phyloP scores from a whole-genome alignment of 352 stramenopile genomes.

The Phytophthora citrophthora region DNA sequence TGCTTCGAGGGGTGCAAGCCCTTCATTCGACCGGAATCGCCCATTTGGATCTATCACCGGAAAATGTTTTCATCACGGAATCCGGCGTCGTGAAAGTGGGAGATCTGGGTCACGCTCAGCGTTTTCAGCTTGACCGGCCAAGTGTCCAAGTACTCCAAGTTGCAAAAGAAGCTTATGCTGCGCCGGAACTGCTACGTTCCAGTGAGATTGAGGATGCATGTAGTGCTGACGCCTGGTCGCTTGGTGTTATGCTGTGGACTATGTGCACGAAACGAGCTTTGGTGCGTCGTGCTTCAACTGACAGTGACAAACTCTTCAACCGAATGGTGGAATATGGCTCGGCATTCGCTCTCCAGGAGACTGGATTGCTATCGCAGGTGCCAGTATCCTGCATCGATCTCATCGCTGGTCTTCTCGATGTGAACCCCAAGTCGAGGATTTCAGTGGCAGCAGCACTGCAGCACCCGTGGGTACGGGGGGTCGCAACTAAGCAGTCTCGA shows the following conservation, averaged over 20 bases:
- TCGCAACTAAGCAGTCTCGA: slow-evolving; percentile 18
- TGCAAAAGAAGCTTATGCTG: slow-evolving; percentile 73
- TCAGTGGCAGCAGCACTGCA: slow-evolving; percentile 55
- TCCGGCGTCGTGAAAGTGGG: slow-evolving; percentile 82
- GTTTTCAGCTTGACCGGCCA: slow-evolving; percentile 31
- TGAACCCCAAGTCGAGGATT: slow-evolving; percentile 52
- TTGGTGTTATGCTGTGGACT: slow-evolving; percentile 76
- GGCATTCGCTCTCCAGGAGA: slow-evolving; percentile 34
- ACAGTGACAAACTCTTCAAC: slow-evolving; percentile 59
- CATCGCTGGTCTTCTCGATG: slow-evolving; percentile 54
- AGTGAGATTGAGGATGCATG: slow-evolving; percentile 46
- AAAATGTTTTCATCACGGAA: slow-evolving; percentile 94
- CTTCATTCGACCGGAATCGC: slow-evolving; percentile 88
- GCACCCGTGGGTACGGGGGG: slow-evolving; percentile 56
- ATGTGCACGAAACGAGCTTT: slow-evolving; percentile 72
- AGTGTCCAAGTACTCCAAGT: slow-evolving; percentile 34
- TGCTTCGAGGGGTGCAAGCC: slow-evolving; percentile 86
- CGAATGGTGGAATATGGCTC: slow-evolving; percentile 44
- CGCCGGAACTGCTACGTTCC: slow-evolving; percentile 60
- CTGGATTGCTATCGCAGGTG: slow-evolving; percentile 26
- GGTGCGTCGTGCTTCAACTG: slow-evolving; percentile 41
- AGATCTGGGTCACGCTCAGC: slow-evolving; percentile 89
- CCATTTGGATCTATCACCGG: slow-evolving; percentile 94
- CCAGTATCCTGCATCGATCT: slow-evolving; percentile 49
- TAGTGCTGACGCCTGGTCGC: slow-evolving; percentile 73